A percentile compares a stretch with the other conserved stretches of the same genome.
Evolutionary conservation across 2,329 filamentous ascomycete genomes (phyloP).

Genomic region (Hyphodiscus sp.): DNA sequence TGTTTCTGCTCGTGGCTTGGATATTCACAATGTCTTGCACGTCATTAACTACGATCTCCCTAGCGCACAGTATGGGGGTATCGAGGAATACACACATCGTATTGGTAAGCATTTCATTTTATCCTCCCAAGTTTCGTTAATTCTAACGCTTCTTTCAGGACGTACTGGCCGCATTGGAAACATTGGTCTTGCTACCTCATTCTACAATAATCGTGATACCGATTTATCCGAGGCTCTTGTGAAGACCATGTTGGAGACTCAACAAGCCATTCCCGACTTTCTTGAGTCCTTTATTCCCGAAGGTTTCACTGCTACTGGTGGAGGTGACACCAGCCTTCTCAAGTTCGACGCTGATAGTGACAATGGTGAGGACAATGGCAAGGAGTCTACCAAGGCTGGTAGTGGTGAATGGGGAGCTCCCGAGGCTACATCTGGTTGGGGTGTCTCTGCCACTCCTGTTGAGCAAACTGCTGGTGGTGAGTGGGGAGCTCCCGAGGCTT

Average conservation of each 20-base stretch:
- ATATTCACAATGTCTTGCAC: constrained; percentile 79
- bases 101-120: constrained; percentile 64
- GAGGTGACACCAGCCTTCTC: constrained; percentile 19
- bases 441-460: background rate
- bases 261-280: constrained; percentile 77
- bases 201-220: constrained; percentile 75
- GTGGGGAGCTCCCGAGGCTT: too few species aligned
- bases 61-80: constrained; percentile 67
- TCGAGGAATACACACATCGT: constrained; percentile 88
- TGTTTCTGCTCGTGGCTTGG: constrained; percentile 80
- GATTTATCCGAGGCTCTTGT: constrained; percentile 67
- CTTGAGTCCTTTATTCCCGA: constrained; percentile 59
- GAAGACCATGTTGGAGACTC: constrained; percentile 73
- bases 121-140: background rate
- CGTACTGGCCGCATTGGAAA: constrained; percentile 93
- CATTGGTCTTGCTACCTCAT: constrained; percentile 76
- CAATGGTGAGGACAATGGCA: constrained; percentile 29
- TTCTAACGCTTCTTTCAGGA: constrained; percentile 44
- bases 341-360: constrained; percentile 52
- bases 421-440: background rate
- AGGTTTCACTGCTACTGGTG: constrained; percentile 31
- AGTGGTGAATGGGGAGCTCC: background rate
- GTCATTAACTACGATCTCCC: constrained; percentile 94
- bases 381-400: background rate
- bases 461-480: too few species aligned